These are phyloP conservation scores for Entomortierella beljakovae DNA, from an alignment of 192 early-diverging fungal genomes.

Conservation along the genomic window DNA sequence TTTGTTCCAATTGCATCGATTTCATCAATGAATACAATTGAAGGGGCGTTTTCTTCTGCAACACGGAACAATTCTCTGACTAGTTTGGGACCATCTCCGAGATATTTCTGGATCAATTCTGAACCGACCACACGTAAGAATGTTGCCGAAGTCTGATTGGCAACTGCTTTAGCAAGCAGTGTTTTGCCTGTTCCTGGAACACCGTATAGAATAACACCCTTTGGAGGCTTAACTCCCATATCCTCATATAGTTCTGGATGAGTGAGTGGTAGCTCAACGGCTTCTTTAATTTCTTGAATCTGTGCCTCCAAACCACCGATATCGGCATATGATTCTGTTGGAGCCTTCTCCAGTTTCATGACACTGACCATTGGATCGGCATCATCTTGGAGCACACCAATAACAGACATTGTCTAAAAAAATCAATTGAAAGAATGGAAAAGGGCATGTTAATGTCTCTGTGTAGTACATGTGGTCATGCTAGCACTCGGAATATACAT, in stretches of 20 bases:
- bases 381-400: slow-evolving; percentile 96
- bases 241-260: slow-evolving; percentile 98
- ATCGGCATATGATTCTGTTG: slow-evolving; percentile 98
- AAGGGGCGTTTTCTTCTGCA: slow-evolving; percentile 95
- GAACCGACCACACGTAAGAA: slow-evolving; percentile 98
- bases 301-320: slow-evolving; percentile 97
- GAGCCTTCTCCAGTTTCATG: slow-evolving; percentile 99
- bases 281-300: slow-evolving; percentile 98
- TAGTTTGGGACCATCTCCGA: slow-evolving; percentile 98
- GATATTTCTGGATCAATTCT: slow-evolving; percentile 98
- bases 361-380: slow-evolving; percentile 99
- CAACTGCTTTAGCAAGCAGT: slow-evolving; percentile 96
- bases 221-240: slow-evolving; percentile 99
- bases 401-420: slow-evolving; percentile 79
- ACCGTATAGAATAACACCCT: slow-evolving; percentile 97
- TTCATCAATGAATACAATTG: slow-evolving; percentile 99
- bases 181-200: slow-evolving; percentile 95
- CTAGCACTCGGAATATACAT: neutral
- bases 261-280: slow-evolving; percentile 97
- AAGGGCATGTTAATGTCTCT: neutral
- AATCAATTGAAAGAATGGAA: neutral
- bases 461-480: neutral
- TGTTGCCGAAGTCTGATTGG: slow-evolving; percentile 97
- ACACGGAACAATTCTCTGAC: slow-evolving; percentile 98
- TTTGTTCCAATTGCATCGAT: slow-evolving; percentile 99